phyloP scores from a whole-genome alignment of 139 green algal species.

The Micromonas commoda region DNA sequence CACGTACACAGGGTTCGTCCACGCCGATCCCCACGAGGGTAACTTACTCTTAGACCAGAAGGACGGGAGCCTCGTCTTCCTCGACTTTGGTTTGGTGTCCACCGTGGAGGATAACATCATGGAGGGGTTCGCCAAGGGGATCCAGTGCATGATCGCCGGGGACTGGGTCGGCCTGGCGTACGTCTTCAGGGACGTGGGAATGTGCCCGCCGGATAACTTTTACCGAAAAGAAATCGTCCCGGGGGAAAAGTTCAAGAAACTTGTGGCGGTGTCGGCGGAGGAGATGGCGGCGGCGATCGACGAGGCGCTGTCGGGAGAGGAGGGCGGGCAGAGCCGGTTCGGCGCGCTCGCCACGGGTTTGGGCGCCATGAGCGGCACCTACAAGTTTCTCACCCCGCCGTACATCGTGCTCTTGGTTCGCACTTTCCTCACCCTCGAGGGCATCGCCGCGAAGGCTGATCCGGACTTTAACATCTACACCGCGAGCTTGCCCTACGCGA shows the following conservation, averaged over 20 bases:
- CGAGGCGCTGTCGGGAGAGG: constrained; percentile 11
- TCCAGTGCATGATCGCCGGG: constrained; percentile 32
- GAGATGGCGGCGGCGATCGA: constrained; percentile 28
- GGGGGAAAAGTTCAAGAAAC: constrained; percentile 7
- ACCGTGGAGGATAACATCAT: constrained; percentile 31
- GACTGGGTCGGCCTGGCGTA: constrained; percentile 26
- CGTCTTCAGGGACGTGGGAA: constrained; percentile 33
- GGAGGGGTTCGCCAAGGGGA: constrained; percentile 39
- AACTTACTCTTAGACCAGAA: constrained; percentile 35
- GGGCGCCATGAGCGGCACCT: constrained; percentile 21
- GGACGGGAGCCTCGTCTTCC: constrained; percentile 31
- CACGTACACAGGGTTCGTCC: constrained; percentile 38
- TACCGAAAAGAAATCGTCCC: not conserved
- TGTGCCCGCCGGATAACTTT: constrained; percentile 19
- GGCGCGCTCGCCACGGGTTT: constrained; percentile 33
- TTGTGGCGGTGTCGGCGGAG: constrained; percentile 3
- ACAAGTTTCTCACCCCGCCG: constrained; percentile 38
- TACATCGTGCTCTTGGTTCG: constrained; percentile 42
- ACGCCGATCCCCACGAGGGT: constrained; percentile 44
- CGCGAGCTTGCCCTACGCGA: constrained; percentile 34
- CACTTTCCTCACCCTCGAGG: constrained; percentile 40
- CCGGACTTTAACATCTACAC: constrained; percentile 42
- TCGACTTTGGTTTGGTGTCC: constrained; percentile 39
- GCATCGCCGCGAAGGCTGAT: constrained; percentile 32
- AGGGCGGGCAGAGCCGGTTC: constrained; percentile 24